Percentiles rank a stretch among this genome's conserved stretches.
Conservation (phyloP, 208 protist genomes). For the Herpetomonas tarakana region DNA sequence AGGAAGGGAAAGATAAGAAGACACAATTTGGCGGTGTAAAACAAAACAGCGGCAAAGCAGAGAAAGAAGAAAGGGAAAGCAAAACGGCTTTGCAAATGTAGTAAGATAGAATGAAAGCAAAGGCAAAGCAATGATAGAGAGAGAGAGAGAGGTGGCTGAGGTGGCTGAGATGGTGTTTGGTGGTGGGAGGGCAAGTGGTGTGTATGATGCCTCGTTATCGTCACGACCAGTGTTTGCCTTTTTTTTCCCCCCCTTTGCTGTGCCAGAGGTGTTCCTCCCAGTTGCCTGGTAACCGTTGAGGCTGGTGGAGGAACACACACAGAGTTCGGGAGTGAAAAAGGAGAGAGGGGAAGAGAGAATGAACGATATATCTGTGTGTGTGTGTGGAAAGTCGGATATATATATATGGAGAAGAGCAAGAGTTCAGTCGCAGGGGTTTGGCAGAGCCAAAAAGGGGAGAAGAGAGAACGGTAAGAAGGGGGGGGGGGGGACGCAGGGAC, state of each 20-base stretch:
- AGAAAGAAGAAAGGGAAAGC: slow-evolving; percentile 10
- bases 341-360: too few relatives aligned
- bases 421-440: too few relatives aligned
- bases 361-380: too few relatives aligned
- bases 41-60: slow-evolving; percentile 7
- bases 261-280: too few relatives aligned
- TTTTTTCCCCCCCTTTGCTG: too few relatives aligned
- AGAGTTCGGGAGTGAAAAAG: too few relatives aligned
- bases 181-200: neutral
- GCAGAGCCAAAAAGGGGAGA: too few relatives aligned
- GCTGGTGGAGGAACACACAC: too few relatives aligned
- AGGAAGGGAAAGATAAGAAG: slow-evolving; percentile 18
- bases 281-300: too few relatives aligned
- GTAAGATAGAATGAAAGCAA: slow-evolving; percentile 14
- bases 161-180: neutral
- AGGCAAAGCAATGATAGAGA: slow-evolving; percentile 5
- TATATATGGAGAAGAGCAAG: slow-evolving; percentile 1
- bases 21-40: slow-evolving; percentile 1
- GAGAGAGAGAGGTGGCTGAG: neutral
- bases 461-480: too few relatives aligned
- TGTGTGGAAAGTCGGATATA: too few relatives aligned
- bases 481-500: too few relatives aligned
- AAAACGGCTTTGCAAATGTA: slow-evolving; percentile 1
- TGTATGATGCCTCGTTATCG: neutral
- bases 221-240: neutral